A percentile compares a stretch with the other conserved stretches of the same genome.
Conservation (phyloP, 306 rosid genomes). For the Gastrolobium villosum region DNA sequence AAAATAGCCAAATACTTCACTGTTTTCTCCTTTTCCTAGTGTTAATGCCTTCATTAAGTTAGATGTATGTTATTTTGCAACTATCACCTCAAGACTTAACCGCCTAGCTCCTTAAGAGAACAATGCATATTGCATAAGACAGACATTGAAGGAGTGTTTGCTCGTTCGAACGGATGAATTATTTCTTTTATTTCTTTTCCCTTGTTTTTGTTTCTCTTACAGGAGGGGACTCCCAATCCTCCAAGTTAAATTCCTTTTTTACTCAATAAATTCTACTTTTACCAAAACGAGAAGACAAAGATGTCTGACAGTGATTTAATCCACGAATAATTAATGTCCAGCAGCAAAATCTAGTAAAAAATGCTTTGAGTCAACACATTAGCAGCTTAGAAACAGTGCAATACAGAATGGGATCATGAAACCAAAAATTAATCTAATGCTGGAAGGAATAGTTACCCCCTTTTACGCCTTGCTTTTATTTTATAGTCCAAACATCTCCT, state of each 20-base stretch:
- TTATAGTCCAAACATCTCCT: slow-evolving; percentile 86
- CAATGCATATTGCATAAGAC: slow-evolving; percentile 12
- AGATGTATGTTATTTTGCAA: not conserved
- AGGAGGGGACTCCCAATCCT: slow-evolving; percentile 22
- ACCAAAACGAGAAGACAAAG: slow-evolving; percentile 2
- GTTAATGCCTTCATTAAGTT: not conserved
- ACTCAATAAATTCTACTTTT: slow-evolving; percentile 11
- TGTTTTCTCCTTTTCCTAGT: not conserved
- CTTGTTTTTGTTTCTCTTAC: not conserved
- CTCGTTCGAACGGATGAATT: slow-evolving; percentile 23
- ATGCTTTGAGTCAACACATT: slow-evolving; percentile 3
- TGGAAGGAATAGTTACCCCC: slow-evolving; percentile 61
- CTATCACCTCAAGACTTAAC: not conserved
- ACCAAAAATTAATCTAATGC: slow-evolving; percentile 1
- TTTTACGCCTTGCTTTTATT: slow-evolving; percentile 72
- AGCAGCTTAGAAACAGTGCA: slow-evolving; percentile 7
- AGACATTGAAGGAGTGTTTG: slow-evolving; percentile 15
- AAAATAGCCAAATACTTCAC: slow-evolving; percentile 21
- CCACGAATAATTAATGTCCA: slow-evolving; percentile 22
- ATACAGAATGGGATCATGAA: not conserved
- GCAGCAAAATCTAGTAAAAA: slow-evolving; percentile 20
- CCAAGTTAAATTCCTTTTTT: slow-evolving; percentile 14
- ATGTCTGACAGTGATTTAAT: slow-evolving; percentile 9
- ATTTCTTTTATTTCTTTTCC: slow-evolving; percentile 21
- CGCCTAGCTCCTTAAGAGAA: not conserved